Evolutionary conservation across 2,329 filamentous ascomycete genomes (phyloP), one percentile per base, ranked within the genome.

Genomic region (Chrysoporthe deuterocubensis): DNA sequence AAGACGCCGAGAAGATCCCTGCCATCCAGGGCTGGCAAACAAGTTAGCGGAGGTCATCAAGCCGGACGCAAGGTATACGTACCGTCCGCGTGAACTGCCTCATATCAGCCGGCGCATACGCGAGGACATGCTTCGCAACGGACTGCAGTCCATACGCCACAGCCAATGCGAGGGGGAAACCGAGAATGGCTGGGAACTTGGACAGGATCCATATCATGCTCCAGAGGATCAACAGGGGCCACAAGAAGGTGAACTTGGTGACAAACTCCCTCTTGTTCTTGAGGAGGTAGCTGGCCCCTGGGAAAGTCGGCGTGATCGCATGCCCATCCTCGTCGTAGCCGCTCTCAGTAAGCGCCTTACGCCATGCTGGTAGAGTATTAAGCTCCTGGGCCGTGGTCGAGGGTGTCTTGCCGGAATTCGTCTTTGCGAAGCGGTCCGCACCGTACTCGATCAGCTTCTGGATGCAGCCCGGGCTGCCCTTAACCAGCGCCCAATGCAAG

Each of bases 401-500:
- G 0, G 96, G 96, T 8, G 94, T 96, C 84, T 99, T 98, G 71
- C 95, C 95, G 59, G 93, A 92, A 65, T 89, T 86, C 40, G 94
- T 97, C 80, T 94, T 91, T 48, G 92, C 93, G 76, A 97, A 98
- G 58, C 96, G 88, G 80, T 99, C 96, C 37, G 94, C 90, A 59
- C 96, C 96, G 78, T 97, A 97, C 81, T 99, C 96, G 73, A 99
- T 87, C 57, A 99, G 84, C 80, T 97, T 98, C 76, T 96, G 90
- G 71, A 99, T 92, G 77, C 94, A 97, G 13, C 90, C 90, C 69
- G 92, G 88, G 61, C 91, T 96, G 14, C 96, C 96, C 80, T 97
- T 97, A 46, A 99, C 96, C 59, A 99, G 83, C 0, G 94, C 94
- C 96, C 96, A 99, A 77, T 99, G 96, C 72, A 99, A 82, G 4